Evolutionary conservation across 306 rosid species (phyloP).

Genomic region (Pachyrhizus erosus): DNA sequence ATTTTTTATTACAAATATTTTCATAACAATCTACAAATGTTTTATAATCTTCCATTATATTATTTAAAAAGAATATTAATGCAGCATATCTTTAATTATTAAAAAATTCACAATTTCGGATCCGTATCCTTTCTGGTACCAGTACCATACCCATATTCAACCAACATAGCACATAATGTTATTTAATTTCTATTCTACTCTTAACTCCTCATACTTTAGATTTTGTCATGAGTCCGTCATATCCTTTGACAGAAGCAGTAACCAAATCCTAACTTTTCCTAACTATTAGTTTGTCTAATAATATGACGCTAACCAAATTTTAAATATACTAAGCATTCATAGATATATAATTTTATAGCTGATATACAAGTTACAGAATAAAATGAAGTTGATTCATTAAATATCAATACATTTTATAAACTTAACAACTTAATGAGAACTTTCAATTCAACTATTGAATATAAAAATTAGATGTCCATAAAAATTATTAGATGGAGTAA

Average conservation of each 20-base stretch:
- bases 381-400: not conserved
- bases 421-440: not conserved
- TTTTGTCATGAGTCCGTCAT: not conserved
- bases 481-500: not conserved
- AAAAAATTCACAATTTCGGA: too few relatives aligned
- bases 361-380: not conserved
- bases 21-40: not conserved
- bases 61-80: not conserved
- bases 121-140: not conserved
- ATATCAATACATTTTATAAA: not conserved
- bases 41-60: not conserved
- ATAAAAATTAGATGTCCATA: not conserved
- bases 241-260: not conserved
- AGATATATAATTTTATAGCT: not conserved
- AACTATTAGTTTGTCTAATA: not conserved
- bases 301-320: too few relatives aligned
- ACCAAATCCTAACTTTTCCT: not conserved
- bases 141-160: too few relatives aligned
- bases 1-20: not conserved
- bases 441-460: not conserved
- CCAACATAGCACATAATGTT: too few relatives aligned
- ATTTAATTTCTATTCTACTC: too few relatives aligned
- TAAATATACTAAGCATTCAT: not conserved
- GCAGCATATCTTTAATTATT: not conserved
- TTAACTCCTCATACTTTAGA: not conserved